These are phyloP conservation scores for Dioscorea zingiberensis DNA, from an alignment of 106 monocot species.

Conservation along the genomic window DNA sequence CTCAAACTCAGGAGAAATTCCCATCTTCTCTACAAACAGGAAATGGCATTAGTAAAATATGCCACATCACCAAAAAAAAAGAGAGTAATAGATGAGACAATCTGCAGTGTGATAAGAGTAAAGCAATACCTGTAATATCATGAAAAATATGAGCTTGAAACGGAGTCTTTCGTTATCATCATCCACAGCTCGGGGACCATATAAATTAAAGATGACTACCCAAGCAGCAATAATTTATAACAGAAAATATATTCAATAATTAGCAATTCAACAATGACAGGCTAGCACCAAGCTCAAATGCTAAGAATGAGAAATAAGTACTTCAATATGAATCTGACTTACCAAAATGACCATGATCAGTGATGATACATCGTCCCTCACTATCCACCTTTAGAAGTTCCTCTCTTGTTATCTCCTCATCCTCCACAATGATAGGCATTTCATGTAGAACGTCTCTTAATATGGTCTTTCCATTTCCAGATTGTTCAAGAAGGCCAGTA, in stretches of 20 bases:
- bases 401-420: conserved; percentile 49
- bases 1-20: conserved; percentile 58
- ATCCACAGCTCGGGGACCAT: conserved; percentile 63
- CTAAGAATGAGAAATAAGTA: neutral
- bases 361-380: conserved; percentile 89
- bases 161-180: conserved; percentile 49
- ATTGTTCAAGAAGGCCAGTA: conserved; percentile 56
- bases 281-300: too few species aligned
- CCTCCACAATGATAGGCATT: conserved; percentile 28
- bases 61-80: too few species aligned
- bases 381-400: conserved; percentile 71
- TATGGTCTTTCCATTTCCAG: conserved; percentile 25
- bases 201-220: conserved; percentile 75
- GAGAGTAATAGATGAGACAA: too few species aligned
- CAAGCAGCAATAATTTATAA: conserved; percentile 7
- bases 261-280: too few species aligned
- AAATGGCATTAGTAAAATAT: conserved; percentile 7
- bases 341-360: conserved; percentile 99
- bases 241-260: neutral
- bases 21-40: conserved; percentile 86
- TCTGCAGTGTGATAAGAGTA: neutral
- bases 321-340: conserved; percentile 4
- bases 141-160: conserved; percentile 60
- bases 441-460: conserved; percentile 28
- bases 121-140: conserved; percentile 52